Conservation (phyloP, 2,329 filamentous ascomycete species). For the Cytospora mali region DNA sequence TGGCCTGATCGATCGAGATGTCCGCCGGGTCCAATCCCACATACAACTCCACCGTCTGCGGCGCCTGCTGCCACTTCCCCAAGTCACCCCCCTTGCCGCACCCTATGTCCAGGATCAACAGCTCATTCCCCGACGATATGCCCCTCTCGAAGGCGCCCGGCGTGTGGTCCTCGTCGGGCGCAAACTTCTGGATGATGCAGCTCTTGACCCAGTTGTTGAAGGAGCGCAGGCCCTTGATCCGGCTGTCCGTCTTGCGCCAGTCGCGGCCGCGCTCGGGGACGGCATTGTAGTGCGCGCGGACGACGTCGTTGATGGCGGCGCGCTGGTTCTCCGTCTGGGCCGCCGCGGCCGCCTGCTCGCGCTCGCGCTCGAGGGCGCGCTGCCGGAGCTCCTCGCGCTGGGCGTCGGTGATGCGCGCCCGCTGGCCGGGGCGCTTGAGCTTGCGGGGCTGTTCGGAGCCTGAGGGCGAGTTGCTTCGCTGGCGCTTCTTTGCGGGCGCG, state of each 20-base stretch:
- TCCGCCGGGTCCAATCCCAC: slow-evolving; percentile 94
- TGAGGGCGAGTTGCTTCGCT: slow-evolving; percentile 53
- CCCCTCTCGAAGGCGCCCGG: slow-evolving; percentile 61
- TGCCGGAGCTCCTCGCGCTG: slow-evolving; percentile 70
- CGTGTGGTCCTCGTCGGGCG: slow-evolving; percentile 73
- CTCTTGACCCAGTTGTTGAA: slow-evolving; percentile 99
- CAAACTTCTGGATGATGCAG: slow-evolving; percentile 95
- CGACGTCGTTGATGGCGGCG: slow-evolving; percentile 77
- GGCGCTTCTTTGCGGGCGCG: slow-evolving; percentile 61
- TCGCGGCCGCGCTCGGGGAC: slow-evolving; percentile 92
- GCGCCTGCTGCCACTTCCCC: slow-evolving; percentile 93
- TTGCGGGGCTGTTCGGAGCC: slow-evolving; percentile 58
- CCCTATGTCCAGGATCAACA: slow-evolving; percentile 89
- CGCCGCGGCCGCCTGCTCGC: slow-evolving; percentile 45
- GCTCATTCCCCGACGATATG: slow-evolving; percentile 55
- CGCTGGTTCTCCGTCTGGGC: slow-evolving; percentile 46
- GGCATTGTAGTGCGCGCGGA: slow-evolving; percentile 92
- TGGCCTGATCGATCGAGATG: slow-evolving; percentile 86
- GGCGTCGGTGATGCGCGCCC: slow-evolving; percentile 66
- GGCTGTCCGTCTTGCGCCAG: slow-evolving; percentile 91
- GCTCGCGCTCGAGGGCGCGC: slow-evolving; percentile 58
- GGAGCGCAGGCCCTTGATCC: slow-evolving; percentile 89
- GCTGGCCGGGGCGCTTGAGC: slow-evolving; percentile 68
- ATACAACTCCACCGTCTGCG: slow-evolving; percentile 89
- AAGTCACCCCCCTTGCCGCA: slow-evolving; percentile 97